A percentile compares a stretch with the other conserved stretches of the same genome.
Conservation (phyloP, 1,139 yeast genomes). For the Scheffersomyces illinoinensis region DNA sequence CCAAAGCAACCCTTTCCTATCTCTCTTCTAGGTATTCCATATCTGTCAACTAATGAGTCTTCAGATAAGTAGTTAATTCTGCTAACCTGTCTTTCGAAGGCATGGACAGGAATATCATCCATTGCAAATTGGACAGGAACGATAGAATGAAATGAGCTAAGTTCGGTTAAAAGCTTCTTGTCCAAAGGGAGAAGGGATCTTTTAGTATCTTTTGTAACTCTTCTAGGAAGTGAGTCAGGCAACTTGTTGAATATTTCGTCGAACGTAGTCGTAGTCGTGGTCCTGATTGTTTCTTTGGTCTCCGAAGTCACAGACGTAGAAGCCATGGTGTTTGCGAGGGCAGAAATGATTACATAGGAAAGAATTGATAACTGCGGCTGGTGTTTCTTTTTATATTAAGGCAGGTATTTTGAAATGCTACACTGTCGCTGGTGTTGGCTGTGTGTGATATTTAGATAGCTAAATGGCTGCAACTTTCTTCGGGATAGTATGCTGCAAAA, state of each 20-base stretch:
- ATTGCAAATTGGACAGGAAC: not conserved
- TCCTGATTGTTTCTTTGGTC: not conserved
- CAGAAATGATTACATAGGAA: not conserved
- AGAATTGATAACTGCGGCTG: not conserved
- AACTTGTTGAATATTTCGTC: not conserved
- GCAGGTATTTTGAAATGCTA: not conserved
- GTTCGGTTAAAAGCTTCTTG: not conserved
- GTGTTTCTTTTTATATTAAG: not conserved
- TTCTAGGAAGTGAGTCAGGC: not conserved
- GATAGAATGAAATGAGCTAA: not conserved
- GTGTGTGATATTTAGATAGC: not conserved
- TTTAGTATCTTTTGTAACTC: not conserved
- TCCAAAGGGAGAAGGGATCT: not conserved
- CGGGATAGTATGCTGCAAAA: not conserved
- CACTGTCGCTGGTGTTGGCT: not conserved
- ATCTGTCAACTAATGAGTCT: not conserved
- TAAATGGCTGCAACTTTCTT: not conserved
- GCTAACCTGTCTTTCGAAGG: not conserved
- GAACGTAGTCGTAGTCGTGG: not conserved
- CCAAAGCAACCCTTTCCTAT: constrained; percentile 22
- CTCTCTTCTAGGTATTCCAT: constrained; percentile 11
- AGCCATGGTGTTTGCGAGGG: not conserved
- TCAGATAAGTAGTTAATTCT: not conserved
- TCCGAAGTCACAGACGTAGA: not conserved
- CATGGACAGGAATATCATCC: not conserved